These are phyloP conservation scores for Escallonia herrerae DNA, from an alignment of 129 eudicot species.

Conservation along the genomic window DNA sequence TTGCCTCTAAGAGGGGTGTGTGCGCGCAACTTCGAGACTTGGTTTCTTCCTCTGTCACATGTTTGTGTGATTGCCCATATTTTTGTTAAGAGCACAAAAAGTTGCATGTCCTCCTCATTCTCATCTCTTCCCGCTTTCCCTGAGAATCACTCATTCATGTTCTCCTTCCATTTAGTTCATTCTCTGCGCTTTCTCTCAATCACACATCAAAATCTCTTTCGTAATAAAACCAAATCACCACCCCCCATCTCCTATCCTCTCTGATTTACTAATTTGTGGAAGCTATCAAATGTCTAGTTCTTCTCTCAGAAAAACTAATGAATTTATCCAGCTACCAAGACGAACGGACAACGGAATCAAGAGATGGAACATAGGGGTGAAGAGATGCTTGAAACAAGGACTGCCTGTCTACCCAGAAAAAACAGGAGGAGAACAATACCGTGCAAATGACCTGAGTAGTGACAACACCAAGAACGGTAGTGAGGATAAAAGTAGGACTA, in stretches of 20 bases:
- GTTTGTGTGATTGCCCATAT: not conserved
- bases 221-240: too few species aligned
- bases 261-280: too few species aligned
- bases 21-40: not conserved
- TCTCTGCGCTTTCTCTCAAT: not conserved
- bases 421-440: not conserved
- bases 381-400: constrained; percentile 15
- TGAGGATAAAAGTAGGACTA: too few species aligned
- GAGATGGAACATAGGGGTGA: constrained; percentile 25
- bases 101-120: not conserved
- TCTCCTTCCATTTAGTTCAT: not conserved
- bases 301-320: not conserved
- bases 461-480: not conserved
- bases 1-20: constrained; percentile 17
- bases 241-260: too few species aligned
- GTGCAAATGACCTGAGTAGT: too few species aligned
- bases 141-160: too few species aligned
- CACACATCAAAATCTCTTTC: not conserved
- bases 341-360: constrained; percentile 32
- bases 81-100: not conserved
- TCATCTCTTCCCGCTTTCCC: too few species aligned
- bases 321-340: constrained; percentile 20
- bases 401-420: constrained; percentile 15
- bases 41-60: not conserved
- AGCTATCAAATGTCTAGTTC: too few species aligned